A percentile compares a stretch with the other conserved stretches of the same genome.
Conservation (phyloP, 805 yeast species). For the Candida nonsorbophila region DNA sequence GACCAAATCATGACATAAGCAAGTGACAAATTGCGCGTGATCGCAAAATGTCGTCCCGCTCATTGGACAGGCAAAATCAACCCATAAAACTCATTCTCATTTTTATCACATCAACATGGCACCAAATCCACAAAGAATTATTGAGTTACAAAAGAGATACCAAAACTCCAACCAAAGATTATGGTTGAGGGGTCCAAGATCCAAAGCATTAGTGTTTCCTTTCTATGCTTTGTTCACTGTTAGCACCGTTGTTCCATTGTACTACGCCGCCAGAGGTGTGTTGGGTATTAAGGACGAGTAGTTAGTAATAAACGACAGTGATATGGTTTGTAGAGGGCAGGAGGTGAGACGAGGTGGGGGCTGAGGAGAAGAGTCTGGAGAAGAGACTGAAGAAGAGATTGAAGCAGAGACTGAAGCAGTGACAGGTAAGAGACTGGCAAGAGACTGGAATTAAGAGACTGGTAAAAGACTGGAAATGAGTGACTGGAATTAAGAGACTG, state of each 20-base stretch:
- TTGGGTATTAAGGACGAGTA: conserved; percentile 54
- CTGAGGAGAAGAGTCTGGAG: neutral
- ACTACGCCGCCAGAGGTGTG: conserved; percentile 68
- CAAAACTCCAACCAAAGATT: conserved; percentile 37
- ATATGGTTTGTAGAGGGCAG: too few species aligned
- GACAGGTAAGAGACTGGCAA: too few species aligned
- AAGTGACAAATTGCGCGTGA: neutral
- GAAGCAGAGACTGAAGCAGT: neutral
- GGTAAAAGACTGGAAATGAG: too few species aligned
- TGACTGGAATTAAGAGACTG: too few species aligned
- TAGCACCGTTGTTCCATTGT: conserved; percentile 60
- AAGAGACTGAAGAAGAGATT: neutral
- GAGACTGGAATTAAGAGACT: too few species aligned
- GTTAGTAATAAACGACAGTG: conserved; percentile 15
- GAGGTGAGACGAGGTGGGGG: neutral
- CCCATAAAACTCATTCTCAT: neutral
- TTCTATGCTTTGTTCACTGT: conserved; percentile 70
- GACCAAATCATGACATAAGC: neutral
- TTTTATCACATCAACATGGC: conserved; percentile 19
- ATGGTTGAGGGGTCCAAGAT: conserved; percentile 43
- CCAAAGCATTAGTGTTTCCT: conserved; percentile 71
- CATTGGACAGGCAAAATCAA: neutral
- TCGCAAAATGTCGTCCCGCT: too few species aligned
- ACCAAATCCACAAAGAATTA: conserved; percentile 42
- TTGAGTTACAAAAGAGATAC: conserved; percentile 40